These are phyloP conservation scores for Paulownia fortunei DNA, from an alignment of 257 asterid genomes.

Conservation along the genomic window DNA sequence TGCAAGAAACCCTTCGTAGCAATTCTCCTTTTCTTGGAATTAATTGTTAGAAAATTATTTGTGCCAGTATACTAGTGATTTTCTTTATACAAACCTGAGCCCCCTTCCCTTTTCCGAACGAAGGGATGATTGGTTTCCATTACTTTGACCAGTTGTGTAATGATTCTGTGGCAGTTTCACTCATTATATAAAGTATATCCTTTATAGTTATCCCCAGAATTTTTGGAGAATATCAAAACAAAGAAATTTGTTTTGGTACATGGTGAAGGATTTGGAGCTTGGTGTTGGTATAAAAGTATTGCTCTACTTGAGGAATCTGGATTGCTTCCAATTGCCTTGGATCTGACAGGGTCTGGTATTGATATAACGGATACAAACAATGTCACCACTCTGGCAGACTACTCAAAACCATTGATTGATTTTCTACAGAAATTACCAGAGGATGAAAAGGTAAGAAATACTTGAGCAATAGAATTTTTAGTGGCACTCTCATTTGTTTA, in stretches of 20 bases:
- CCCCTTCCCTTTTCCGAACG: neutral
- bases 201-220: slow-evolving; percentile 73
- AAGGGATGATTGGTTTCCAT: neutral
- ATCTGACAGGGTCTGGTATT: slow-evolving; percentile 93
- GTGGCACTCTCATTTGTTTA: neutral
- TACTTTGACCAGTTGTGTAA: slow-evolving; percentile 11
- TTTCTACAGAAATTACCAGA: slow-evolving; percentile 74
- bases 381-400: slow-evolving; percentile 64
- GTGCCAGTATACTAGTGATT: too few relatives aligned
- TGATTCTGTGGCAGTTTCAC: slow-evolving; percentile 14
- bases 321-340: slow-evolving; percentile 72
- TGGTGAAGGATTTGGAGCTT: slow-evolving; percentile 99
- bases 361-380: slow-evolving; percentile 67
- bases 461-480: neutral
- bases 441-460: slow-evolving; percentile 70
- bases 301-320: slow-evolving; percentile 91
- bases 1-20: too few relatives aligned
- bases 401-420: slow-evolving; percentile 84
- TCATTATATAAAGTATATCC: slow-evolving; percentile 19
- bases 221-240: slow-evolving; percentile 80
- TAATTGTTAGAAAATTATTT: too few relatives aligned
- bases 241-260: slow-evolving; percentile 89
- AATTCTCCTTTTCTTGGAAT: too few relatives aligned
- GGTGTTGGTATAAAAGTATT: slow-evolving; percentile 98
- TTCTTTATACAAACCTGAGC: too few relatives aligned